phyloP scores from a whole-genome alignment of 2,329 filamentous ascomycete genomes.

The Alternaria infectoria region DNA sequence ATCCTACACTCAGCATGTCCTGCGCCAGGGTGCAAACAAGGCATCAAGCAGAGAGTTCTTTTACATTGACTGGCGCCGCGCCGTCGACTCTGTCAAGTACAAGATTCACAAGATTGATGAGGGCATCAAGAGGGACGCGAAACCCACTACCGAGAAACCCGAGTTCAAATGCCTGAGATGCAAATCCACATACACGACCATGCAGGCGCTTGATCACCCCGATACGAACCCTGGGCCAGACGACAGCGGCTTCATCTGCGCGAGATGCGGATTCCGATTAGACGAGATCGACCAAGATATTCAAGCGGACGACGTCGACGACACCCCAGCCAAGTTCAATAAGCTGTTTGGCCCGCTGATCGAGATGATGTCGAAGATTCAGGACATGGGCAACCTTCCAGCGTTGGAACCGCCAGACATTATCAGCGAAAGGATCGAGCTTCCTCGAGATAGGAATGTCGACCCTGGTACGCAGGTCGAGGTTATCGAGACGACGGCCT shows the following conservation, averaged over 20 bases:
- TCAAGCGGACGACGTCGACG: constrained; percentile 46
- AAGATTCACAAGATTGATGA: constrained; percentile 87
- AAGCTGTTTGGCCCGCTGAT: constrained; percentile 81
- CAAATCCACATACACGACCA: constrained; percentile 82
- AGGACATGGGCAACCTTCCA: constrained; percentile 78
- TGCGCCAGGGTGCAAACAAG: constrained; percentile 79
- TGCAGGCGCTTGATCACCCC: constrained; percentile 84
- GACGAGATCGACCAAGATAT: constrained; percentile 37
- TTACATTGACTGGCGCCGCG: constrained; percentile 92
- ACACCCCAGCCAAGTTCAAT: constrained; percentile 63
- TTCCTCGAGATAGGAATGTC: constrained; percentile 68
- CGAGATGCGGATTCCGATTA: constrained; percentile 73
- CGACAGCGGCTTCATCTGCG: constrained; percentile 73
- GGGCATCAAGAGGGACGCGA: constrained; percentile 82
- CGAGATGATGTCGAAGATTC: constrained; percentile 63
- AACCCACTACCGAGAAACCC: constrained; percentile 81
- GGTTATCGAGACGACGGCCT: constrained; percentile 60
- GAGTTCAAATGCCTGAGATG: constrained; percentile 87
- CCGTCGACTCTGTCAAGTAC: constrained; percentile 96
- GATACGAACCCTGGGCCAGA: constrained; percentile 60
- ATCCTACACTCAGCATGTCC: constrained; percentile 77
- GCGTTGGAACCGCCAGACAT: constrained; percentile 75
- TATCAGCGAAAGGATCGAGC: constrained; percentile 66
- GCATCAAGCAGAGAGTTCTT: constrained; percentile 91
- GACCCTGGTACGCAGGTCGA: constrained; percentile 68